phyloP scores from a whole-genome alignment of 2,329 filamentous ascomycete species.

The Fusarium nurragi region DNA sequence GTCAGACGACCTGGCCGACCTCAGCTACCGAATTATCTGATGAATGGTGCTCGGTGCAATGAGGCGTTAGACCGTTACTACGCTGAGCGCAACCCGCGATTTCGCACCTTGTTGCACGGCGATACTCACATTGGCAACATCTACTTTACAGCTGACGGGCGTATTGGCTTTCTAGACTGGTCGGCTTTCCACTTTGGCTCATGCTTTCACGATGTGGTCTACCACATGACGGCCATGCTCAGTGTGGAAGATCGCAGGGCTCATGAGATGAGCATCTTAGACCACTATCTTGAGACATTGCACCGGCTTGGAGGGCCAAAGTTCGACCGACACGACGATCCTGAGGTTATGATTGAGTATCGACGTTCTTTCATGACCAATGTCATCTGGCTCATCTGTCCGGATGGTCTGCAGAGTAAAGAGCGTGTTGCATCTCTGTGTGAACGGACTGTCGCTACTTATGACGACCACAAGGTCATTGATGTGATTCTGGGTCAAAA shows the following conservation, averaged over 20 bases:
- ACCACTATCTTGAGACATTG: slow-evolving; percentile 33
- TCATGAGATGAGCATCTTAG: slow-evolving; percentile 49
- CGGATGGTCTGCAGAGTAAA: slow-evolving; percentile 45
- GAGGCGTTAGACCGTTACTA: slow-evolving; percentile 51
- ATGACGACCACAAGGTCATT: slow-evolving; percentile 51
- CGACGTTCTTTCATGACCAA: slow-evolving; percentile 43
- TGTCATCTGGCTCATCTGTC: slow-evolving; percentile 41
- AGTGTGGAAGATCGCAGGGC: slow-evolving; percentile 52
- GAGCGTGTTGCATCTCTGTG: slow-evolving; percentile 49
- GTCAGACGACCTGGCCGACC: slow-evolving; percentile 46
- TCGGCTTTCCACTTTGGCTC: slow-evolving; percentile 53
- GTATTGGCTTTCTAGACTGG: slow-evolving; percentile 55
- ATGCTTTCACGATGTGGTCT: slow-evolving; percentile 55
- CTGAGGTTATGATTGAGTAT: slow-evolving; percentile 42
- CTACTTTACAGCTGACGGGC: slow-evolving; percentile 50
- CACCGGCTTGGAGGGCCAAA: slow-evolving; percentile 24
- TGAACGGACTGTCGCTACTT: slow-evolving; percentile 49
- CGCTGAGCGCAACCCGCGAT: slow-evolving; percentile 49
- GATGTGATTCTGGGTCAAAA: slow-evolving; percentile 39
- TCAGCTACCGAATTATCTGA: slow-evolving; percentile 50
- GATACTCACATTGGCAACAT: slow-evolving; percentile 57
- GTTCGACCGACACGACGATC: slow-evolving; percentile 31
- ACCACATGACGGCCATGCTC: slow-evolving; percentile 52
- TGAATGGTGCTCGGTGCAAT: slow-evolving; percentile 49
- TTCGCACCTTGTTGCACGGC: slow-evolving; percentile 54